Percentiles rank a stretch among this genome's conserved stretches.
phyloP scores from a whole-genome alignment of 2,329 filamentous ascomycete species.

The Lachnellula cervina region DNA sequence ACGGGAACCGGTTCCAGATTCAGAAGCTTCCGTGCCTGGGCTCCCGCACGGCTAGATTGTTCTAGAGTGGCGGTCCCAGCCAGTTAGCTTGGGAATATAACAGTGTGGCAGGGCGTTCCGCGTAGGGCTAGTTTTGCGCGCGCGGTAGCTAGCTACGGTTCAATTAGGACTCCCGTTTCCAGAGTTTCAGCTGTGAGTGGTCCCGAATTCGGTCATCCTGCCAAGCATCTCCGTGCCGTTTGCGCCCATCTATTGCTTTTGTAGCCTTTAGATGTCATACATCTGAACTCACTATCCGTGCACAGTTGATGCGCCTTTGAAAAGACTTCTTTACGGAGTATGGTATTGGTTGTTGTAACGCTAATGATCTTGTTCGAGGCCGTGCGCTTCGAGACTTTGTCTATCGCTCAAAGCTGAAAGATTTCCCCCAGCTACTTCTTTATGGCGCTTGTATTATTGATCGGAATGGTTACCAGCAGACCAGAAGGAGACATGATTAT shows the following conservation, averaged over 20 bases:
- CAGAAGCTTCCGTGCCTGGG: neutral
- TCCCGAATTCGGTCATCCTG: neutral
- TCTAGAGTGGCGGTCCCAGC: neutral
- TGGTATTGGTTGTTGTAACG: neutral
- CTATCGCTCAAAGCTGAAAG: neutral
- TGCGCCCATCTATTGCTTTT: neutral
- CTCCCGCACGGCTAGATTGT: neutral
- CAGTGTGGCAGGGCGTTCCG: neutral
- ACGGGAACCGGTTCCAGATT: neutral
- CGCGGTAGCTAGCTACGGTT: neutral
- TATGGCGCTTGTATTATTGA: conserved; percentile 5
- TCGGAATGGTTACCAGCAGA: neutral
- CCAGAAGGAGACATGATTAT: neutral
- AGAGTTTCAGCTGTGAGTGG: neutral
- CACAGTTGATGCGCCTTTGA: neutral
- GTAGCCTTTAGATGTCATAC: neutral
- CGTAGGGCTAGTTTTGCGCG: neutral
- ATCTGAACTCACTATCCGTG: neutral
- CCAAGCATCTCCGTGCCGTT: neutral
- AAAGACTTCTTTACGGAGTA: neutral
- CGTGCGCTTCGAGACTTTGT: neutral
- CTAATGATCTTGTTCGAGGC: too few species aligned
- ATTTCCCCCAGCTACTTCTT: conserved; percentile 1
- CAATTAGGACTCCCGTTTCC: neutral
- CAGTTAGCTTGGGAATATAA: neutral